These are phyloP conservation scores for Ogataea nakhonphanomensis DNA, from an alignment of 805 yeast genomes.

Conservation along the genomic window DNA sequence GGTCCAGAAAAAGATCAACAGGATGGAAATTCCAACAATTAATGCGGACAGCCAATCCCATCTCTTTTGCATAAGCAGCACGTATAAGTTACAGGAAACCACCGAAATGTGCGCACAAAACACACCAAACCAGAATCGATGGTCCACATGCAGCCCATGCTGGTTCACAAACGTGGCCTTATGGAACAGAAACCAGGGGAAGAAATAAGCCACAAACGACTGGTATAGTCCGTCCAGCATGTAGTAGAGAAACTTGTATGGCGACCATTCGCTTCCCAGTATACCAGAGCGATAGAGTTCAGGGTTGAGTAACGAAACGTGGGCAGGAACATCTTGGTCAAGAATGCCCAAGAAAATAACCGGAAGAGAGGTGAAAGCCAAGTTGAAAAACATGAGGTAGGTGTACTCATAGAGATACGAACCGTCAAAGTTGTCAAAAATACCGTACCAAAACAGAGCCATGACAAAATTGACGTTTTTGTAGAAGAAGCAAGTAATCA, in stretches of 20 bases:
- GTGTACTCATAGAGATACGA: conserved; percentile 76
- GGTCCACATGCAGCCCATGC: conserved; percentile 56
- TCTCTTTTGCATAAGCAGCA: conserved; percentile 62
- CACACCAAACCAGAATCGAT: conserved; percentile 70
- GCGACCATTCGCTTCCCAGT: conserved; percentile 59
- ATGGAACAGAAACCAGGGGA: conserved; percentile 57
- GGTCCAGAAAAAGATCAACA: conserved; percentile 69
- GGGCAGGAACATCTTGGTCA: conserved; percentile 73
- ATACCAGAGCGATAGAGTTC: conserved; percentile 69
- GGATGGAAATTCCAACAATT: conserved; percentile 50
- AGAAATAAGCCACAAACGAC: conserved; percentile 64
- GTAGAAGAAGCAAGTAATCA: conserved; percentile 77
- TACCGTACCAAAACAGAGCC: conserved; percentile 75
- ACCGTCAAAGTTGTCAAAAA: conserved; percentile 67
- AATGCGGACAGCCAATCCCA: conserved; percentile 74
- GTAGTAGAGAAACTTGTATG: conserved; percentile 54
- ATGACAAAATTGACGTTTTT: conserved; percentile 72
- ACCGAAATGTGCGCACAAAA: conserved; percentile 59
- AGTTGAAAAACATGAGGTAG: conserved; percentile 70
- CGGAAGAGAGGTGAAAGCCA: conserved; percentile 79
- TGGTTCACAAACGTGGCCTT: conserved; percentile 39
- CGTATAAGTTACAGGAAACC: conserved; percentile 61
- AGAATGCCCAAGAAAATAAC: conserved; percentile 68
- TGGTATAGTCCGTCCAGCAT: conserved; percentile 72
- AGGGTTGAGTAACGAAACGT: conserved; percentile 64